These are phyloP conservation scores for Colletotrichum horii DNA, from an alignment of 2,329 filamentous ascomycete species.

Conservation along the genomic window DNA sequence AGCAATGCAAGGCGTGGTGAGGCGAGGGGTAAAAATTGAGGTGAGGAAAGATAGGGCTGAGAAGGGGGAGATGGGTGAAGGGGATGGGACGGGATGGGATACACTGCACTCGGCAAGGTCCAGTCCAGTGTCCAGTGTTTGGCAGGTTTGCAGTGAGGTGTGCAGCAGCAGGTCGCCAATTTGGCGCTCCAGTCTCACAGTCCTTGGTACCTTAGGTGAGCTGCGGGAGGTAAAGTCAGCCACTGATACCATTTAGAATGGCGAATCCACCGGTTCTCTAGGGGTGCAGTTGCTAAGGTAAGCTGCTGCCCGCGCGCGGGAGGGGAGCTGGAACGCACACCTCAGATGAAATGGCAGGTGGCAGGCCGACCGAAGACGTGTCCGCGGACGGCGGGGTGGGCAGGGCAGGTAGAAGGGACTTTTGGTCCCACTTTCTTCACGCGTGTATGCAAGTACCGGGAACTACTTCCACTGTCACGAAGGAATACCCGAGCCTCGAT, in stretches of 20 bases:
- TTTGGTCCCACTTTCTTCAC: neutral
- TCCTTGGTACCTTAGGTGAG: neutral
- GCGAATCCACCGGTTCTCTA: neutral
- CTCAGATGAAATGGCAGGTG: slow-evolving; percentile 19
- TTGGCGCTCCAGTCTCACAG: neutral
- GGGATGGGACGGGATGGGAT: slow-evolving; percentile 20
- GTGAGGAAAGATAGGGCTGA: slow-evolving; percentile 31
- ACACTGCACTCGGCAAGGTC: slow-evolving; percentile 6
- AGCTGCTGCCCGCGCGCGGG: neutral
- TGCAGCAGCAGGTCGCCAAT: neutral
- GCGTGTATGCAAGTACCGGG: neutral
- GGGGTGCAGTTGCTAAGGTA: neutral
- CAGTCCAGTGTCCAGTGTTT: neutral
- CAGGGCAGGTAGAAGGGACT: neutral
- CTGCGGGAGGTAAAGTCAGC: neutral
- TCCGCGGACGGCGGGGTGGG: neutral
- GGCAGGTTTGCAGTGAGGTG: neutral
- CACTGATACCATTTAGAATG: neutral
- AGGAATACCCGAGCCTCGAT: neutral
- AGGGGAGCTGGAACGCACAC: slow-evolving; percentile 1
- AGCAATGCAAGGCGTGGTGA: slow-evolving; percentile 8
- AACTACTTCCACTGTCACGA: neutral
- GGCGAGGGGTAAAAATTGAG: slow-evolving; percentile 23
- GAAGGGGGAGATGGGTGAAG: slow-evolving; percentile 23
- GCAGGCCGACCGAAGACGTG: slow-evolving; percentile 6